phyloP scores from a whole-genome alignment of 2,329 filamentous ascomycete genomes.

The Claviceps sp. region DNA sequence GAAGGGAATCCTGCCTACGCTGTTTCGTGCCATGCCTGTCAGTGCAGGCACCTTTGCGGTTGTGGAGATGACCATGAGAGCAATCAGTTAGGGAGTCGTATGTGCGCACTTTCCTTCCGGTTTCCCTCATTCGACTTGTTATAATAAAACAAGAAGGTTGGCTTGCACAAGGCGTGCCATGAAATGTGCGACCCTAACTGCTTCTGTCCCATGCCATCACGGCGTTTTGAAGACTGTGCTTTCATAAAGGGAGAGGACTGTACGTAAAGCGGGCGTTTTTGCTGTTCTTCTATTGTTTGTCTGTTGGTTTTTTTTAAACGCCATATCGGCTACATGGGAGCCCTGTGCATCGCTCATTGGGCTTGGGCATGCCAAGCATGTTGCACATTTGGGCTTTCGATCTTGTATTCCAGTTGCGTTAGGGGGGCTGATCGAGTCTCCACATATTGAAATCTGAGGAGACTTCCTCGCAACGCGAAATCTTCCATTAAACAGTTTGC shows the following conservation, averaged over 20 bases:
- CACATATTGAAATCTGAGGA: no score
- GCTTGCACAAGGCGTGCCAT: no score
- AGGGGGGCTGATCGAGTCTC: no score
- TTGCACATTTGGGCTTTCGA: no score
- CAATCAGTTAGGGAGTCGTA: constrained; percentile 30
- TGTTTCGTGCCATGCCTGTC: constrained; percentile 92
- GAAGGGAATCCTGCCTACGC: constrained; percentile 82
- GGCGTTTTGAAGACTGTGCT: not conserved
- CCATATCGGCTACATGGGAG: no score
- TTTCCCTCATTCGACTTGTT: not conserved
- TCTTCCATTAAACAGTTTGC: no score
- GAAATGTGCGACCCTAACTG: not conserved
- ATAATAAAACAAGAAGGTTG: no score
- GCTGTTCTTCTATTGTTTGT: not conserved
- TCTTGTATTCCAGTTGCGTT: no score
- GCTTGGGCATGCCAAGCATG: no score
- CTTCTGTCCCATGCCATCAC: not conserved
- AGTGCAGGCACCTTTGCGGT: constrained; percentile 96
- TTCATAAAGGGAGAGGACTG: not conserved
- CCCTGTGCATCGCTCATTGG: no score
- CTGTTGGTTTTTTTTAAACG: not conserved
- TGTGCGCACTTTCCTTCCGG: not conserved
- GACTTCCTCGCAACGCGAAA: no score
- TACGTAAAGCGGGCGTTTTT: not conserved
- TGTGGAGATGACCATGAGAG: constrained; percentile 52